Evolutionary conservation across 179 eudicot species (phyloP), one percentile per base, ranked within the genome.

Genomic region (Beta macrorhiza): DNA sequence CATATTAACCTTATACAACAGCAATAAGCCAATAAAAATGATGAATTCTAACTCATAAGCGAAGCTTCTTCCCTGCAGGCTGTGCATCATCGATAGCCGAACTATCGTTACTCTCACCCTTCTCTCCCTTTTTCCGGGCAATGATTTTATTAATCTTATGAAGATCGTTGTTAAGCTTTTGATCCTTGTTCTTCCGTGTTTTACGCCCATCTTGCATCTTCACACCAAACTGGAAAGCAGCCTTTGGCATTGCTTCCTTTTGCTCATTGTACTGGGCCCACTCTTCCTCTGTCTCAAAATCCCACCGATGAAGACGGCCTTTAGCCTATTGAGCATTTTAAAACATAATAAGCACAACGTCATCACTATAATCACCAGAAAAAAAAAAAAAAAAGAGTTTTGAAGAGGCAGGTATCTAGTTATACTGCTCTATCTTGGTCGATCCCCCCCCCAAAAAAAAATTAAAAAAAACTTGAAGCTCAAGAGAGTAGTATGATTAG

Each of bases 191-290:
- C 84, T 95, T 95, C 58, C 95, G 81, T 25, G 98, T 95, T 89
- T 93, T 95, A 19, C 98, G 87, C 22, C 99, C 99, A 82, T 95
- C 98, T 86, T 95, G 99, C 99, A 95, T 95, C 89, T 95, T 95
- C 86, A 95, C 99, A 0, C 99, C 99, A 82, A 95, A 95, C 89
- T 95, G 99, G 91, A 91, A 95, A 72, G 99, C 99, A 75, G 97
- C 98, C 87, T 95, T 95, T 0, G 99, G 99, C 99, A 94, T 95
- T 83, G 99, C 99, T 86, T 96, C 99, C 87, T 94, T 95, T 80
- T 93, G 96, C 80, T 95, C 99, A 49, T 95, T 94, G 91, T 95
- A 95, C 78, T 83, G 89, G 13, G 99, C 99, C 99, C 99, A 95
- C 80, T 95, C 99, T 78, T 92, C 98, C 74, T 93, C 98, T 7